Conservation (phyloP, 106 monocot genomes). For the Posidonia australis region DNA sequence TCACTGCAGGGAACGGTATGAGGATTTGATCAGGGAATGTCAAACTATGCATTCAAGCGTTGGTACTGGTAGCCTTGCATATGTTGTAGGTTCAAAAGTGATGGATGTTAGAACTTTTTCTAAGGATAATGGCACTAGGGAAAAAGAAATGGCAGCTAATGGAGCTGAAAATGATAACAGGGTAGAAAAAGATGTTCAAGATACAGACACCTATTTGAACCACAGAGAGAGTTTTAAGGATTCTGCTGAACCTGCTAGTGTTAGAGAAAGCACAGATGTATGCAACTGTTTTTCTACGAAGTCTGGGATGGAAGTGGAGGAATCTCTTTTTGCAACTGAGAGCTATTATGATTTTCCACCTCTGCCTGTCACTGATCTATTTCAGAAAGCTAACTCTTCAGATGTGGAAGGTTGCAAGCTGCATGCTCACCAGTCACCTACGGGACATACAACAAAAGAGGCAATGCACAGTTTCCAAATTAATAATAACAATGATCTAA, state of each 20-base stretch:
- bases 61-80: slow-evolving; percentile 91
- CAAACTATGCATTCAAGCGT: slow-evolving; percentile 81
- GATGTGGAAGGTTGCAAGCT: slow-evolving; percentile 20
- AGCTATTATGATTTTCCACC: slow-evolving; percentile 67
- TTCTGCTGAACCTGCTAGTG: slow-evolving; percentile 38
- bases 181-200: slow-evolving; percentile 21
- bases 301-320: slow-evolving; percentile 25
- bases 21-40: slow-evolving; percentile 71
- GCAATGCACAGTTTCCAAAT: slow-evolving; percentile 70
- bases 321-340: slow-evolving; percentile 32
- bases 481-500: slow-evolving; percentile 66
- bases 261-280: slow-evolving; percentile 15
- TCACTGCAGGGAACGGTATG: slow-evolving; percentile 75
- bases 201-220: slow-evolving; percentile 16
- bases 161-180: slow-evolving; percentile 23
- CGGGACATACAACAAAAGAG: slow-evolving; percentile 20
- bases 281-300: slow-evolving; percentile 23
- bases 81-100: slow-evolving; percentile 88
- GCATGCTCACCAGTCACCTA: slow-evolving; percentile 19
- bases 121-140: slow-evolving; percentile 39
- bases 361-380: slow-evolving; percentile 80
- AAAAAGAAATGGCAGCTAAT: slow-evolving; percentile 19
- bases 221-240: slow-evolving; percentile 41
- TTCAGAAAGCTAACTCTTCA: slow-evolving; percentile 23
- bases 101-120: slow-evolving; percentile 89